These are phyloP conservation scores for Tulasnella sp. DNA, from an alignment of 768 basidiomycete species.

Conservation along the genomic window DNA sequence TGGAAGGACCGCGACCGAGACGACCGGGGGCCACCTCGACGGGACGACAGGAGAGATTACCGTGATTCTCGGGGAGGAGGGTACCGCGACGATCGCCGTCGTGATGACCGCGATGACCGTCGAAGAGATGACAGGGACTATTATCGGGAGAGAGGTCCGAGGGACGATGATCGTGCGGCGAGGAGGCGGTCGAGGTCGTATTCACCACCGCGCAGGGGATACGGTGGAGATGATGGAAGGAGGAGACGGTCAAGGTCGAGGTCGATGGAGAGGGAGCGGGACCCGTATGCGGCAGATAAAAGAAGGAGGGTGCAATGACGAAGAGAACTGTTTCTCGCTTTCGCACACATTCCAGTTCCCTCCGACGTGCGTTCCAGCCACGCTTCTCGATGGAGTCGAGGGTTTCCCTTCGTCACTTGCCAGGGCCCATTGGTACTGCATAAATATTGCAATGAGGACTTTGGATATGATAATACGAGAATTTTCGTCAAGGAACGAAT, in stretches of 20 bases:
- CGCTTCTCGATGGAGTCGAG: neutral
- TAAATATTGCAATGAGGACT: too few species aligned
- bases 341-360: neutral
- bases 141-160: constrained; percentile 30
- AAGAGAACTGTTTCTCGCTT: neutral
- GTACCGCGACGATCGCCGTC: constrained; percentile 2
- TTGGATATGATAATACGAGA: too few species aligned
- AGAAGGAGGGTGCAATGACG: constrained; percentile 18
- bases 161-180: constrained; percentile 28
- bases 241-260: constrained; percentile 29
- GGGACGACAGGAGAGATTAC: constrained; percentile 16
- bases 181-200: constrained; percentile 22
- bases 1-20: constrained; percentile 31
- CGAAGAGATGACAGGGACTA: constrained; percentile 23
- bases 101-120: neutral
- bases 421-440: too few species aligned
- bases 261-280: constrained; percentile 26
- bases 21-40: constrained; percentile 30
- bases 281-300: constrained; percentile 10
- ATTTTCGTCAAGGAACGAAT: too few species aligned
- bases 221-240: constrained; percentile 15
- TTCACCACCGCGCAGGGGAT: constrained; percentile 15
- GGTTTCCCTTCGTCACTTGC: neutral
- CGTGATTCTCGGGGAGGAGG: neutral
- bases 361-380: neutral